Evolutionary conservation across 2,329 filamentous ascomycete genomes (phyloP), one percentile per base, ranked within the genome.

Genomic region (Neurospora crassa): DNA sequence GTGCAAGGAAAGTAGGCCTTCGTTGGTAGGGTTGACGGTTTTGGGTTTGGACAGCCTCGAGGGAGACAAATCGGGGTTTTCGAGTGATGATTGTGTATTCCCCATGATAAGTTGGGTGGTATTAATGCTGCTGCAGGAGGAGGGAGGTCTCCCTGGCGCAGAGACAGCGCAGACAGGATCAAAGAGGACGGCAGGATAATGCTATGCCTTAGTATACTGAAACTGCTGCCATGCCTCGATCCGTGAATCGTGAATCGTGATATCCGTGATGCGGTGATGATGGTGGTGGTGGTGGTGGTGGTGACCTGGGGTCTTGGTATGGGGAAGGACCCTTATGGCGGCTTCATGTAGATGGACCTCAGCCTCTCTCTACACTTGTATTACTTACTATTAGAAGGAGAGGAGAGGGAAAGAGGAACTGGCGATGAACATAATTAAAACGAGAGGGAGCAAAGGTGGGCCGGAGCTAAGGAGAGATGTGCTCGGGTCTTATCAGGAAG

Each of bases 41-140:
- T 81, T 83, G 72, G 84, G 83, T 77, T 88, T 88, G 69, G 83
- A 85, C 72, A 88, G 81, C 79, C 83, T 87, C 74, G 86, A 83
- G 77, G 53, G 53, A 63, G 53, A 63, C 24, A 24, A 34, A 37
- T 37, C 34, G 34, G 34, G 75, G 72, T 79, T 78, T 77, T 81
- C 80, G 78, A 85, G 83, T 75, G 81, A 78, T 67, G 85, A 88
- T 71, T 83, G 78, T 67, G 81, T 78, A 77, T 87, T 87, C 70
- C 86, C 86, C 86, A 88, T 88, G 74, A 71, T 79, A 76, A 43
- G 70, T 68, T 37, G 70, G 71, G 43, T 67, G 67, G 71, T 71
- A 72, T 68, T 69, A 71, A 12, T 18, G 12, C 20, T 69, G 73
- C 71, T 59, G 69, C 67, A 67, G 71, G 53, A 67, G 73, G 75